These are phyloP conservation scores for Zalaria obscura DNA, from an alignment of 2,329 filamentous ascomycete genomes.

Conservation along the genomic window DNA sequence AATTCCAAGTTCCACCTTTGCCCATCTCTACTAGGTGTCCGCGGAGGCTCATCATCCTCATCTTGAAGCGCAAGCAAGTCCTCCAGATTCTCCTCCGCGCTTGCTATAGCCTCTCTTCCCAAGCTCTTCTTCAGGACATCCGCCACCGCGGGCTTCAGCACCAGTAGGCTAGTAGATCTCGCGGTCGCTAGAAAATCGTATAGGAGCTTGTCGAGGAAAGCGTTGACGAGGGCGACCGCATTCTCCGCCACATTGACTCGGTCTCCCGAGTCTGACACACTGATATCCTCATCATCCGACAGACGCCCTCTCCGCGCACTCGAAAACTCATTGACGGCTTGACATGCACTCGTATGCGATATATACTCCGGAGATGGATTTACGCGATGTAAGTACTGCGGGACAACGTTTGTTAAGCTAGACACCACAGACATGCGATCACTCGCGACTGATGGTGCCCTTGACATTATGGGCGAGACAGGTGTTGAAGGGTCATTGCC, in stretches of 20 bases:
- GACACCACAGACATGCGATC: slow-evolving; percentile 12
- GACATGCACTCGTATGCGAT: slow-evolving; percentile 71
- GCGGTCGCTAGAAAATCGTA: slow-evolving; percentile 78
- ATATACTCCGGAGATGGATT: slow-evolving; percentile 78
- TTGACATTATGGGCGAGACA: slow-evolving; percentile 13
- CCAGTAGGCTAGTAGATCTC: slow-evolving; percentile 60
- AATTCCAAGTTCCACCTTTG: slow-evolving; percentile 78
- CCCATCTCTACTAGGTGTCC: slow-evolving; percentile 14
- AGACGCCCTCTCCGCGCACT: slow-evolving; percentile 59
- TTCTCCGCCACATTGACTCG: slow-evolving; percentile 52
- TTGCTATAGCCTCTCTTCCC: slow-evolving; percentile 68
- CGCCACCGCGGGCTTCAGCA: slow-evolving; percentile 66
- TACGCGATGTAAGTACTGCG: slow-evolving; percentile 22
- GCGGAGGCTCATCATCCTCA: slow-evolving; percentile 31
- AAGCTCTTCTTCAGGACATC: slow-evolving; percentile 84
- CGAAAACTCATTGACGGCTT: slow-evolving; percentile 82
- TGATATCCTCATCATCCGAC: slow-evolving; percentile 36
- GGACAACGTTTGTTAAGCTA: slow-evolving; percentile 8
- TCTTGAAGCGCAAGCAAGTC: slow-evolving; percentile 76
- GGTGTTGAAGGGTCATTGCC: neutral
- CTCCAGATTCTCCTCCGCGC: slow-evolving; percentile 72
- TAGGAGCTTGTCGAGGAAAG: slow-evolving; percentile 83
- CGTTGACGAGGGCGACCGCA: slow-evolving; percentile 70
- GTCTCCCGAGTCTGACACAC: slow-evolving; percentile 50
- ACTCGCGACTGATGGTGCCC: slow-evolving; percentile 10